Evolutionary conservation across 2,329 filamentous ascomycete species (phyloP).

Genomic region (Myriosclerotinia duriaeana): DNA sequence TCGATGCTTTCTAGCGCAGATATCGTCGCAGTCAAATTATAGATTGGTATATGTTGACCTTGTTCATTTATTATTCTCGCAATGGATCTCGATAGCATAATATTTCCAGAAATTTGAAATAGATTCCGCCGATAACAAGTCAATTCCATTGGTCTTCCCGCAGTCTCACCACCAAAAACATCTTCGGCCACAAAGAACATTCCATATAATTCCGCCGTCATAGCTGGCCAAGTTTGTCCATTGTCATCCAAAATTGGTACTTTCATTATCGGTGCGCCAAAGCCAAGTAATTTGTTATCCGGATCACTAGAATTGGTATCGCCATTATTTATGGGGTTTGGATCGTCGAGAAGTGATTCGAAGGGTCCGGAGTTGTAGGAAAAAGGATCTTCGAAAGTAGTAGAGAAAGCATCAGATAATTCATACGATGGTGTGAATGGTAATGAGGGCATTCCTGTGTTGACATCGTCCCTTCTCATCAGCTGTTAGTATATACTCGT

Average conservation of each 20-base stretch:
- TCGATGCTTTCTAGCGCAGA: conserved; percentile 90
- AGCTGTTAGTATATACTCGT: conserved; percentile 13
- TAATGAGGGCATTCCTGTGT: conserved; percentile 42
- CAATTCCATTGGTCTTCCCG: conserved; percentile 69
- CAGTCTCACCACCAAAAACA: conserved; percentile 56
- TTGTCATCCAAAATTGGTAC: conserved; percentile 64
- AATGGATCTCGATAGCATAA: conserved; percentile 72
- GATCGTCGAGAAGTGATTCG: conserved; percentile 44
- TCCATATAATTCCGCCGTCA: conserved; percentile 76
- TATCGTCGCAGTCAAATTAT: conserved; percentile 77
- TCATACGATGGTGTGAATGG: conserved; percentile 62
- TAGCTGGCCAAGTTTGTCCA: conserved; percentile 62
- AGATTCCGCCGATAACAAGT: conserved; percentile 94
- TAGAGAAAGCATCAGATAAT: conserved; percentile 58
- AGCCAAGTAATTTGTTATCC: conserved; percentile 72
- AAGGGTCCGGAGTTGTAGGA: conserved; percentile 50
- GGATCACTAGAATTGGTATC: conserved; percentile 45
- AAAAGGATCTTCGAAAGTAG: conserved; percentile 66
- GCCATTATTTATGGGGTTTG: conserved; percentile 28
- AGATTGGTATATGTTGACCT: conserved; percentile 72
- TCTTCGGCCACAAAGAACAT: conserved; percentile 85
- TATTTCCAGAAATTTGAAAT: conserved; percentile 88
- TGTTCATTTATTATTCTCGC: conserved; percentile 75
- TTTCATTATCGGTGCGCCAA: conserved; percentile 62
- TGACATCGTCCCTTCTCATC: conserved; percentile 18